Evolutionary conservation across 768 basidiomycete genomes (phyloP), one percentile per base, ranked within the genome.

Genomic region (Coprinopsis marcescibilis): DNA sequence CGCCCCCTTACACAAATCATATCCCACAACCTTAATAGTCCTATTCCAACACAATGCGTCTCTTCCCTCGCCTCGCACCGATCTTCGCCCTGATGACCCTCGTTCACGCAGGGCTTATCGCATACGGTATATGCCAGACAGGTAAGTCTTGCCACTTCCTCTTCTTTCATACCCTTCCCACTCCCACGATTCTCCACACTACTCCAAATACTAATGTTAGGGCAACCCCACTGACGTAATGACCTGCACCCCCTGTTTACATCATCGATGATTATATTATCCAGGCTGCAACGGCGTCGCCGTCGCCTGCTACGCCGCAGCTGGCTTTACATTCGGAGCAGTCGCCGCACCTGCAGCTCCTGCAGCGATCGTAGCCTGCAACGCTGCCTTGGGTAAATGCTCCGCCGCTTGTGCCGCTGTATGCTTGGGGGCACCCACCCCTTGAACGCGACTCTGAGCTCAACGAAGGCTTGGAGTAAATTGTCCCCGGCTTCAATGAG

Each of bases 101-200:
- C 11, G 52, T 45, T 7, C 13, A 37, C 4, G 70, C 59, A 0
- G 67, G 70, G 0, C 69, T 60, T 2, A 52, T 71, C 40, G 63
- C 68, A 11, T 72, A 73, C 43, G 72, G 61, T 0, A 39, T 66
- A 14, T 73, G 72, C 50, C 72, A 74, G 50, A 71, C 69, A 0
- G 69, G 72, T n/a, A n/a, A n/a, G n/a, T n/a, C n/a, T n/a, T n/a
- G n/a, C n/a, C n/a, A n/a, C n/a, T n/a, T n/a, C n/a, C n/a, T n/a
- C n/a, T n/a, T n/a, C n/a, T n/a, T n/a, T n/a, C n/a, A n/a, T n/a
- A n/a, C n/a, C n/a, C n/a, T n/a, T n/a, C n/a, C n/a, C n/a, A n/a
- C n/a, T n/a, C n/a, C n/a, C n/a, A n/a, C n/a, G n/a, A n/a, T n/a
- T n/a, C n/a, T n/a, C n/a, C n/a, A n/a, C n/a, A n/a, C n/a, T n/a